A percentile compares a stretch with the other conserved stretches of the same genome.
Evolutionary conservation across 805 yeast genomes (phyloP).

Genomic region (Myxozyma geophila): DNA sequence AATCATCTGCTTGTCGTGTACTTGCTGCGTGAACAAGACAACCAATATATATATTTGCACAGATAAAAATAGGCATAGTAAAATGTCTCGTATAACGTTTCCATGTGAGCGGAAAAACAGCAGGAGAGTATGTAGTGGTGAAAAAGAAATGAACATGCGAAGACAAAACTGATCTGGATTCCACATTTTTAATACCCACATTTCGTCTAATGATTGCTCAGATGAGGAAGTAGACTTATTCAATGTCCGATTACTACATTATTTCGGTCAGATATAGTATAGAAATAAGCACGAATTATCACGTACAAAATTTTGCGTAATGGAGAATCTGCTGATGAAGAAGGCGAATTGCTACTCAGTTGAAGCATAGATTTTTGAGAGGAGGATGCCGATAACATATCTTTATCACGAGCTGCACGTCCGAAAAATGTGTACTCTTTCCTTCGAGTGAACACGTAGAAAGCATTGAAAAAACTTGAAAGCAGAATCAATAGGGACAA

Average conservation of each 20-base stretch:
- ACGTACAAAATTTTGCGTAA: constrained; percentile 12
- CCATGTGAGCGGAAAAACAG: constrained; percentile 49
- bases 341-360: background rate
- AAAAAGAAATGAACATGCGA: constrained; percentile 56
- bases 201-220: constrained; percentile 12
- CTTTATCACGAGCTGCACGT: constrained; percentile 21
- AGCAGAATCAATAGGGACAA: constrained; percentile 13
- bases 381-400: constrained; percentile 9
- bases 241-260: background rate
- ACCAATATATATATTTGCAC: constrained; percentile 50
- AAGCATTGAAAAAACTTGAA: constrained; percentile 28
- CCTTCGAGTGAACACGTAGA: constrained; percentile 22
- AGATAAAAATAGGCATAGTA: constrained; percentile 47
- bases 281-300: background rate
- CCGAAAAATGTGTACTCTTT: constrained; percentile 30
- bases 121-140: constrained; percentile 60
- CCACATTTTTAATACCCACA: constrained; percentile 69
- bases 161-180: constrained; percentile 64
- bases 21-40: constrained; percentile 52
- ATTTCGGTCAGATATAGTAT: background rate
- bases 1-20: constrained; percentile 64
- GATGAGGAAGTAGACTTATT: background rate
- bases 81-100: constrained; percentile 39
- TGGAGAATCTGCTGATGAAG: constrained; percentile 3
- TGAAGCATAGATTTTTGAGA: constrained; percentile 6